Conservation (phyloP, 2,329 filamentous ascomycete genomes). For the Aspergillus melleus region DNA sequence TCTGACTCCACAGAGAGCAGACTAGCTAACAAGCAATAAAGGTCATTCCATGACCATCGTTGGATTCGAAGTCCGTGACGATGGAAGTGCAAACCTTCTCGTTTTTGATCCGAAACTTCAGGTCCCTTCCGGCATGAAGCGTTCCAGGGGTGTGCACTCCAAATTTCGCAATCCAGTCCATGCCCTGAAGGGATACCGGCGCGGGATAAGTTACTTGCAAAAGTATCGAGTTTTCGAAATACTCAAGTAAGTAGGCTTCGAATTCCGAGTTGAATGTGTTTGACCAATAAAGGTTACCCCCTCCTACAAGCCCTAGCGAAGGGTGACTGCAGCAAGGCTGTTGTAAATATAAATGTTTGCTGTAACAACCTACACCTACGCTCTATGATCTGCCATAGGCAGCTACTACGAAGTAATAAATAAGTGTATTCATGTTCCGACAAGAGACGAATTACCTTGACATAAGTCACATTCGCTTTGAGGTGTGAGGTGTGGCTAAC, state of each 20-base stretch:
- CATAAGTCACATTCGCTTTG: no score
- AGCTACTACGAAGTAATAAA: no score
- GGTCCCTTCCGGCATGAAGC: constrained; percentile 64
- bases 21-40: constrained; percentile 19
- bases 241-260: constrained; percentile 57
- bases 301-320: neutral
- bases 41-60: constrained; percentile 91
- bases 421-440: no score
- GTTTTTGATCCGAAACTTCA: constrained; percentile 87
- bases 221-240: constrained; percentile 78
- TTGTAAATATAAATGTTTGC: no score
- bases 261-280: neutral
- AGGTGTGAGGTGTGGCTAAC: no score
- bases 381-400: no score
- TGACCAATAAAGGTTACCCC: constrained; percentile 11
- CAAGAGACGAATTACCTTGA: no score
- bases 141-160: constrained; percentile 52
- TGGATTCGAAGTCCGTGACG: constrained; percentile 70
- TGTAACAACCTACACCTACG: no score
- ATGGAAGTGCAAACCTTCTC: constrained; percentile 68
- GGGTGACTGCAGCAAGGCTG: neutral
- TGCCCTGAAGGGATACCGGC: constrained; percentile 71
- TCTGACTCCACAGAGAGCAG: neutral
- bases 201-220: constrained; percentile 66
- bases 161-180: constrained; percentile 49